Percentiles rank a stretch among this genome's conserved stretches.
These are phyloP conservation scores for Triticum turgidum DNA, from an alignment of 176 grass and related monocot species.

Conservation along the genomic window DNA sequence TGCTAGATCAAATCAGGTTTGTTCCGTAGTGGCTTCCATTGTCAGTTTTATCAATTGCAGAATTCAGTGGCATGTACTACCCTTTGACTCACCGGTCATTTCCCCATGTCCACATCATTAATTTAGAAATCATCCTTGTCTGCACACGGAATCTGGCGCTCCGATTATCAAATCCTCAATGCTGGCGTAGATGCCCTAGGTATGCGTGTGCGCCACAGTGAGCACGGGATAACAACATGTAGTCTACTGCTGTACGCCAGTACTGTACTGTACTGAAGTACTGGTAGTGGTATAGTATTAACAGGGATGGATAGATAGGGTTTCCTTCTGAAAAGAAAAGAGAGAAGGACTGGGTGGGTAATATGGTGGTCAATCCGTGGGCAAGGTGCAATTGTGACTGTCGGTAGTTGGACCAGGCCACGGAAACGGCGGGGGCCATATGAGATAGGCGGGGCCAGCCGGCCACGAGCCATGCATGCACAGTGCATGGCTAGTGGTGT, in stretches of 20 bases:
- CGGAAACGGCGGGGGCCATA: conserved; percentile 30
- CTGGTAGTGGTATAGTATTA: too few relatives aligned
- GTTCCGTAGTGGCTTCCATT: conserved; percentile 46
- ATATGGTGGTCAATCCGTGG: conserved; percentile 30
- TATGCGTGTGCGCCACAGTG: conserved; percentile 30
- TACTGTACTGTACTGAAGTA: conserved; percentile 3
- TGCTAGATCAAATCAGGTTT: conserved; percentile 54
- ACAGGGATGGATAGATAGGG: not conserved
- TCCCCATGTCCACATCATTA: conserved; percentile 34
- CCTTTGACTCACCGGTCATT: conserved; percentile 37
- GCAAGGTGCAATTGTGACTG: conserved; percentile 39
- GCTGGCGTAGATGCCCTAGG: conserved; percentile 36
- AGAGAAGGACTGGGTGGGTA: not conserved
- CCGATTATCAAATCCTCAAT: conserved; percentile 31
- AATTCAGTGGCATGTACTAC: conserved; percentile 22
- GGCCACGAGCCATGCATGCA: conserved; percentile 23
- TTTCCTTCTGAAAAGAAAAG: not conserved
- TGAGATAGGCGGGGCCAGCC: conserved; percentile 12
- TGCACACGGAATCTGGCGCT: conserved; percentile 41
- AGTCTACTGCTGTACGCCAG: not conserved
- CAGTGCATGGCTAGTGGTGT: not conserved
- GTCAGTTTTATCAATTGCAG: conserved; percentile 39
- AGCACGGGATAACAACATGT: conserved; percentile 10
- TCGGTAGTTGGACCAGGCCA: conserved; percentile 47
- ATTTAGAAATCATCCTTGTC: conserved; percentile 43